These are phyloP conservation scores for Hericium rajendrae DNA, from an alignment of 768 basidiomycete species.

Conservation along the genomic window DNA sequence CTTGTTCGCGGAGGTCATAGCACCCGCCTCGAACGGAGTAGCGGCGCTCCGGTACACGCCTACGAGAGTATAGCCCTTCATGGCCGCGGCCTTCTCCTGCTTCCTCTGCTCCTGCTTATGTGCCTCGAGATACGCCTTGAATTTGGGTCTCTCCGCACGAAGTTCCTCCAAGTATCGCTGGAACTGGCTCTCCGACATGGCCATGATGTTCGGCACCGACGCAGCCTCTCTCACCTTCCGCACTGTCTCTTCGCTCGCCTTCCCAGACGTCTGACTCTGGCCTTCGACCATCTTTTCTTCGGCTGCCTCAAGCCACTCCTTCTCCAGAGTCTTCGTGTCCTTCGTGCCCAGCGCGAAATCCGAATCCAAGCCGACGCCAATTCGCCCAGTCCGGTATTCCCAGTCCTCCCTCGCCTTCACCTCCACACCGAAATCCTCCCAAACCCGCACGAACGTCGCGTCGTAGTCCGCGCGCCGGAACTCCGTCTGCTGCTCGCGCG, in stretches of 20 bases:
- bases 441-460: conserved; percentile 56
- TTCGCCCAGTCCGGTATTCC: conserved; percentile 29
- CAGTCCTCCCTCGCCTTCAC: conserved; percentile 29
- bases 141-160: conserved; percentile 44
- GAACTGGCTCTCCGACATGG: conserved; percentile 55
- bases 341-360: conserved; percentile 26
- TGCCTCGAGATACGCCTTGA: conserved; percentile 35
- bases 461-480: conserved; percentile 63
- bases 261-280: background rate
- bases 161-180: conserved; percentile 48
- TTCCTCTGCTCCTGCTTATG: background rate
- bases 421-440: conserved; percentile 49
- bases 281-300: background rate
- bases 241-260: background rate
- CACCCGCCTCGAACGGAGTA: conserved; percentile 10
- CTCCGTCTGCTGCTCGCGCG: conserved; percentile 64
- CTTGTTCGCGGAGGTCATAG: conserved; percentile 2
- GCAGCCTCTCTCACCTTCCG: conserved; percentile 5
- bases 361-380: conserved; percentile 32
- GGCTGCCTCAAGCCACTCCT: background rate
- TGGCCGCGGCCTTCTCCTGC: background rate
- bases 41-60: conserved; percentile 6
- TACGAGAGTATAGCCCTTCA: background rate
- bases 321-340: conserved; percentile 1
- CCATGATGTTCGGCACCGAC: conserved; percentile 39